Percentiles rank a stretch among this genome's conserved stretches.
Evolutionary conservation across 805 yeast genomes (phyloP).

Genomic region (Zygoascus tannicola): DNA sequence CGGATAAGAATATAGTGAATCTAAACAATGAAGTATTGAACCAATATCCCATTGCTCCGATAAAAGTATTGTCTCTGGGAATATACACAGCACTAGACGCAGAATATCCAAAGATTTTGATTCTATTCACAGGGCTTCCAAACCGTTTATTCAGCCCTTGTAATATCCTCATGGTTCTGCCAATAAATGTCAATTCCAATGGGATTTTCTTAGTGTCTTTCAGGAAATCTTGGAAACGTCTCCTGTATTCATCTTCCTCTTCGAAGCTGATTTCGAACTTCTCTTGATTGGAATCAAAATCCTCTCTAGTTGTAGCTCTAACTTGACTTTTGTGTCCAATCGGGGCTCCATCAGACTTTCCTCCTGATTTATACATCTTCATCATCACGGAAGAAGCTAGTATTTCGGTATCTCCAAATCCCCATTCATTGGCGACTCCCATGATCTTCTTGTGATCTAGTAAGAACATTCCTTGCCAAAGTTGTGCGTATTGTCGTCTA

Average conservation of each 20-base stretch:
- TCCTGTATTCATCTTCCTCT: constrained; percentile 35
- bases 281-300: constrained; percentile 23
- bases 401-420: constrained; percentile 54
- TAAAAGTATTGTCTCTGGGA: not conserved
- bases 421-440: constrained; percentile 52
- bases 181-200: constrained; percentile 51
- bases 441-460: constrained; percentile 40
- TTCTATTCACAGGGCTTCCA: constrained; percentile 68
- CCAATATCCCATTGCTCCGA: constrained; percentile 7
- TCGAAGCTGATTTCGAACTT: constrained; percentile 25
- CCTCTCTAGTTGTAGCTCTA: constrained; percentile 22
- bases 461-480: constrained; percentile 57
- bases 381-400: constrained; percentile 49
- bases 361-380: constrained; percentile 34
- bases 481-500: constrained; percentile 44
- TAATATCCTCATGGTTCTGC: constrained; percentile 65
- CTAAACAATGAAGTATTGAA: constrained; percentile 10
- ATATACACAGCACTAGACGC: constrained; percentile 29
- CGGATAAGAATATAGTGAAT: constrained; percentile 10
- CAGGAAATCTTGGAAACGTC: constrained; percentile 46
- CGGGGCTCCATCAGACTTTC: not conserved
- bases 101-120: constrained; percentile 51
- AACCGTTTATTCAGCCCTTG: constrained; percentile 57
- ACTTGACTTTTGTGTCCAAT: not conserved
- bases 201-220: constrained; percentile 61